Percentiles rank a stretch among this genome's conserved stretches.
Evolutionary conservation across 805 yeast species (phyloP).

Genomic region (Blastobotrys robertii): DNA sequence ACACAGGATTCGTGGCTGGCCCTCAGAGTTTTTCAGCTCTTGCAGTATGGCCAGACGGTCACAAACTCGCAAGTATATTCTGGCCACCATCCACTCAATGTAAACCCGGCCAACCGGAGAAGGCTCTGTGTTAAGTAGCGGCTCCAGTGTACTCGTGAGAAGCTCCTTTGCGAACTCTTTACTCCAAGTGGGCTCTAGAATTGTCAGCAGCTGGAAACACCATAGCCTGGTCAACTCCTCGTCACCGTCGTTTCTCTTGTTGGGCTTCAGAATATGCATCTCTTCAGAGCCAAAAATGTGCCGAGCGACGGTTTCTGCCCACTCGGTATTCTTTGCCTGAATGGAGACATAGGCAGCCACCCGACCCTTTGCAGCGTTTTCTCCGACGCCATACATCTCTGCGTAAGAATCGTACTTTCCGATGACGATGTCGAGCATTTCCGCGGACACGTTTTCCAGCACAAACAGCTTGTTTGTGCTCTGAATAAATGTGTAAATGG

Average conservation of each 20-base stretch:
- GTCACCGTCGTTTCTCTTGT: conserved; percentile 48
- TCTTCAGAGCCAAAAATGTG: conserved; percentile 29
- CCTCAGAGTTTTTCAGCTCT: conserved; percentile 16
- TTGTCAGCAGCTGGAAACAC: conserved; percentile 42
- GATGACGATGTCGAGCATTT: conserved; percentile 34
- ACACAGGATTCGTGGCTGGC: conserved; percentile 44
- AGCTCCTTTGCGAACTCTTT: conserved; percentile 16
- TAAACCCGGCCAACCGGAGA: conserved; percentile 70
- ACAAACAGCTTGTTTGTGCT: conserved; percentile 46
- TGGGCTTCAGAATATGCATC: conserved; percentile 39
- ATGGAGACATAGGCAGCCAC: conserved; percentile 38
- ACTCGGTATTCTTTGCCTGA: conserved; percentile 3
- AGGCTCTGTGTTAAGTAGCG: conserved; percentile 48
- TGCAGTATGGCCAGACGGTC: conserved; percentile 17
- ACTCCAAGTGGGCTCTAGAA: conserved; percentile 30
- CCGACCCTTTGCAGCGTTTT: conserved; percentile 42
- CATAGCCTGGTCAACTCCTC: conserved; percentile 63
- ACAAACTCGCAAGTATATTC: conserved; percentile 28
- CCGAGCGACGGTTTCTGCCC: neutral
- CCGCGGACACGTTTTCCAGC: conserved; percentile 49
- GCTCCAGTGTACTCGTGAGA: conserved; percentile 25
- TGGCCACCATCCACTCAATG: conserved; percentile 68
- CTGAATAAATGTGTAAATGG: conserved; percentile 41
- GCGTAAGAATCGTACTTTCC: conserved; percentile 28
- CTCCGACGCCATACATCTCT: conserved; percentile 47